These are phyloP conservation scores for Daedaleopsis sinensis DNA, from an alignment of 768 basidiomycete genomes.

Conservation along the genomic window DNA sequence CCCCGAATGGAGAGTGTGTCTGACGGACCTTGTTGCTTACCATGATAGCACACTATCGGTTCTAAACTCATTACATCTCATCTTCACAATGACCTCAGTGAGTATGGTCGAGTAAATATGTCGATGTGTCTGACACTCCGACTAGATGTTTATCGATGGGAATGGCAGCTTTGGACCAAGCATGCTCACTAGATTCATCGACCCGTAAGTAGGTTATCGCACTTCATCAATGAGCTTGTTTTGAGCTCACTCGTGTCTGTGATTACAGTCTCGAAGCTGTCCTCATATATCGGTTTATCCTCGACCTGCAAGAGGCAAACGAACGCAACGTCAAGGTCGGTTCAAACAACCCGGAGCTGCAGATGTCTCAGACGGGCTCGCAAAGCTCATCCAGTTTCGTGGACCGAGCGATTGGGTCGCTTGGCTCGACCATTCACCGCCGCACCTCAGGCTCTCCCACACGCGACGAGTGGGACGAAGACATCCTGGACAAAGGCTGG, in stretches of 20 bases:
- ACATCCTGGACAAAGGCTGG: no score
- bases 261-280: not conserved
- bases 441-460: no score
- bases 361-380: not conserved
- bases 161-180: not conserved
- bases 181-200: not conserved
- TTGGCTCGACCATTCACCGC: not conserved
- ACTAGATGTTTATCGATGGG: no score
- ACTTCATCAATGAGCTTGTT: no score
- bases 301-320: not conserved
- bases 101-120: not conserved
- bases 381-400: not conserved
- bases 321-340: not conserved
- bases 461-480: no score
- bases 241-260: no score
- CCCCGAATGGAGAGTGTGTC: no score
- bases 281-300: not conserved
- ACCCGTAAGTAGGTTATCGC: no score
- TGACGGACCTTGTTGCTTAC: no score
- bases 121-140: not conserved
- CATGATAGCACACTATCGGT: not conserved
- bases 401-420: not conserved
- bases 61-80: not conserved
- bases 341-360: not conserved
- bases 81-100: not conserved